Conservation (phyloP, 805 yeast genomes). For the Candida chauliodis region DNA sequence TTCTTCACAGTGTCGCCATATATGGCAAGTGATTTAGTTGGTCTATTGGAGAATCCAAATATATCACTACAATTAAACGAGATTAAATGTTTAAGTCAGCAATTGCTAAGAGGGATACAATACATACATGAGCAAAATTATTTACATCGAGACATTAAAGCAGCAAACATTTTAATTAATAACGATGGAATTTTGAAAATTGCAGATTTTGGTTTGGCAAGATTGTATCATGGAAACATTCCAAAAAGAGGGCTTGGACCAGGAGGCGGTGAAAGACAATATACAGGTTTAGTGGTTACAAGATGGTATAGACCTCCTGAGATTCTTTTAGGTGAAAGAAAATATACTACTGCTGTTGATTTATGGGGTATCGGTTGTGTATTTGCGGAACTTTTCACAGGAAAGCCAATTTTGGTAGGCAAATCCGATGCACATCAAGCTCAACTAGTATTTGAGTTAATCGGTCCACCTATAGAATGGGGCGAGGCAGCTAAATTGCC, state of each 20-base stretch:
- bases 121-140: constrained; percentile 64
- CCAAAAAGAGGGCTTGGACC: constrained; percentile 56
- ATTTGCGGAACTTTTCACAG: constrained; percentile 82
- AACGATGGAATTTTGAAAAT: constrained; percentile 74
- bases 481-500: constrained; percentile 61
- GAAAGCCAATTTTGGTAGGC: constrained; percentile 83
- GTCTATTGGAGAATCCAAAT: constrained; percentile 76
- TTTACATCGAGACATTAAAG: constrained; percentile 88
- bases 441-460: constrained; percentile 67
- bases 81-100: constrained; percentile 78
- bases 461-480: constrained; percentile 79
- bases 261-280: constrained; percentile 52
- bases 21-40: constrained; percentile 89
- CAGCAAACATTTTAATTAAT: constrained; percentile 89
- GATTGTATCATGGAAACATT: constrained; percentile 59
- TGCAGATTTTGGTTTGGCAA: constrained; percentile 95
- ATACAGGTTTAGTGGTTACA: constrained; percentile 78
- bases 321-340: constrained; percentile 75
- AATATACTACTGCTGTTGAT: constrained; percentile 92
- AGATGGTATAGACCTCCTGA: constrained; percentile 99
- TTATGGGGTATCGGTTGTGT: constrained; percentile 98
- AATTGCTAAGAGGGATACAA: constrained; percentile 74
- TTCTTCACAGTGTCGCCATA: constrained; percentile 91
- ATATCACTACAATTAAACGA: constrained; percentile 59
- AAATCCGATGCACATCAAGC: constrained; percentile 85